These are phyloP conservation scores for Ceratocystis variospora DNA, from an alignment of 2,329 filamentous ascomycete genomes.

Conservation along the genomic window DNA sequence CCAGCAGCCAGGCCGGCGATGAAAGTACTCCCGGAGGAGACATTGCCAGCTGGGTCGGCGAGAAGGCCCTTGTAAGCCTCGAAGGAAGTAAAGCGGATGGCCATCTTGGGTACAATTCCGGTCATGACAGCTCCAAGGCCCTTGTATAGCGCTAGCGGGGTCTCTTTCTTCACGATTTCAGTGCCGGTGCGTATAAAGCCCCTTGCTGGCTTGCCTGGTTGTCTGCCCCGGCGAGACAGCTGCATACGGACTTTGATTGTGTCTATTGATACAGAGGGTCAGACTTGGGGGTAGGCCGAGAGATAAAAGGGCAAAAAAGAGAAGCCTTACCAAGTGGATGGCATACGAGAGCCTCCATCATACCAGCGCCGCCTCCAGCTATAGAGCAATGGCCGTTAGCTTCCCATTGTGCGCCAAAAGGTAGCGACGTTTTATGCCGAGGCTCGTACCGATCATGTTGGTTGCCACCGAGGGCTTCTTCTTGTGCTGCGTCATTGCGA, in stretches of 20 bases:
- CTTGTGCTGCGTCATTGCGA: conserved; percentile 29
- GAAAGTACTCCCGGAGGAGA: conserved; percentile 58
- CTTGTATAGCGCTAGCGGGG: conserved; percentile 88
- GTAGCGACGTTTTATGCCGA: background rate
- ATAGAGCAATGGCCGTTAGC: conserved; percentile 36
- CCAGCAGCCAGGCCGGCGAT: conserved; percentile 75
- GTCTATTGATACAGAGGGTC: conserved; percentile 36
- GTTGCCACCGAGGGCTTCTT: conserved; percentile 71
- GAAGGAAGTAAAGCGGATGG: conserved; percentile 95
- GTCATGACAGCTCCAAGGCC: conserved; percentile 92
- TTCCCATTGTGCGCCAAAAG: background rate
- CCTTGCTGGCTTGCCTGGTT: conserved; percentile 70
- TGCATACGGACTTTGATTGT: conserved; percentile 99
- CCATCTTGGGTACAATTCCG: conserved; percentile 98
- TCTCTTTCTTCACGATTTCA: conserved; percentile 81
- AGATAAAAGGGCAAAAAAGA: conserved; percentile 8
- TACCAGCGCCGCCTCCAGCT: conserved; percentile 94
- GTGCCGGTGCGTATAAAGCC: conserved; percentile 77
- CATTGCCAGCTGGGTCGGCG: conserved; percentile 51
- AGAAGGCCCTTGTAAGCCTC: conserved; percentile 84
- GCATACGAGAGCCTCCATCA: conserved; percentile 97
- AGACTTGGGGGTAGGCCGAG: conserved; percentile 14
- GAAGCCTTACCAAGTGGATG: conserved; percentile 66
- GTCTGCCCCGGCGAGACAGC: conserved; percentile 71
- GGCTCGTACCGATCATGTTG: conserved; percentile 64